Percentiles rank a stretch among this genome's conserved stretches.
These are phyloP conservation scores for Selenicereus undatus DNA, from an alignment of 148 eudicot species.

Conservation along the genomic window DNA sequence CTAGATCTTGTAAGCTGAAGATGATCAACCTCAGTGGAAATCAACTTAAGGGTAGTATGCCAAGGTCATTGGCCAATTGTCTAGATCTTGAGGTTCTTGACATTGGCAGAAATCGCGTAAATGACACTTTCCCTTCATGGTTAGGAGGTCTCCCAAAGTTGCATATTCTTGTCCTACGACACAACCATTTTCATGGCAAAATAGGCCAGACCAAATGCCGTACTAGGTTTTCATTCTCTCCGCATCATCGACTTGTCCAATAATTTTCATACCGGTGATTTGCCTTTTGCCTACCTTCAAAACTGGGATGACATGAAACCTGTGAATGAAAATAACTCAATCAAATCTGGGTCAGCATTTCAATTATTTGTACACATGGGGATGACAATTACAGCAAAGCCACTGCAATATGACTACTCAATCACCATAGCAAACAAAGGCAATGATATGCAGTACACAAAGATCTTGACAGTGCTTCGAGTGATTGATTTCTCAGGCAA, in stretches of 20 bases:
- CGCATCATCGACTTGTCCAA: slow-evolving; percentile 39
- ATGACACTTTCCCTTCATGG: slow-evolving; percentile 45
- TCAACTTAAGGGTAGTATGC: slow-evolving; percentile 22
- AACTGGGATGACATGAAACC: slow-evolving; percentile 31
- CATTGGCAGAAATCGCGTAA: slow-evolving; percentile 26
- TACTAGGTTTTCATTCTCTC: slow-evolving; percentile 21
- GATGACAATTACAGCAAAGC: neutral
- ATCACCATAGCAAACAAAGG: slow-evolving; percentile 35
- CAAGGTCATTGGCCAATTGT: slow-evolving; percentile 29
- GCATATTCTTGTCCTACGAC: slow-evolving; percentile 30
- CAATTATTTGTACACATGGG: neutral
- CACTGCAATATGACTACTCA: neutral
- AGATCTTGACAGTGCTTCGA: slow-evolving; percentile 1
- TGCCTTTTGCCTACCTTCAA: slow-evolving; percentile 23
- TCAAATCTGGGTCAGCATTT: neutral
- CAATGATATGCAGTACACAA: neutral
- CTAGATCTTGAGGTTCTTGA: slow-evolving; percentile 25
- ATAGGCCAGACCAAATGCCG: neutral
- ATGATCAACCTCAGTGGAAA: slow-evolving; percentile 23
- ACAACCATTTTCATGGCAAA: slow-evolving; percentile 36
- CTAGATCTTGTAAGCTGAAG: slow-evolving; percentile 10
- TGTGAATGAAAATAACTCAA: neutral
- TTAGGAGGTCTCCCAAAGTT: slow-evolving; percentile 31
- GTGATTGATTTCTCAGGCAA: slow-evolving; percentile 36
- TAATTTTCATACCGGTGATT: slow-evolving; percentile 29